These are phyloP conservation scores for Raddia guianensis DNA, from an alignment of 176 grass and related monocot genomes.

Conservation along the genomic window DNA sequence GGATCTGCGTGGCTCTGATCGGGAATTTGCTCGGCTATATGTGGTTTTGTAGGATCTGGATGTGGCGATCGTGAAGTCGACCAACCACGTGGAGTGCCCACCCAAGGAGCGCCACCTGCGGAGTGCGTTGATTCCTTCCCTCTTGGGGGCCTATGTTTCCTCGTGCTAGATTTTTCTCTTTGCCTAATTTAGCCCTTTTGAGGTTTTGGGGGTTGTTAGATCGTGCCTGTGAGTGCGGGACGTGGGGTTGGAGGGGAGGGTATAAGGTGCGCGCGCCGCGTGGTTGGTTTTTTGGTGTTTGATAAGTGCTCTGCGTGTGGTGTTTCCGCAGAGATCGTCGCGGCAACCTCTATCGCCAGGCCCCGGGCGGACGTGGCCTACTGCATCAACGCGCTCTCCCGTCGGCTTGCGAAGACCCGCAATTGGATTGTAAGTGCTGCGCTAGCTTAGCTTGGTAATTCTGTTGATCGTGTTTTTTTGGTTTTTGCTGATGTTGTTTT, in stretches of 20 bases:
- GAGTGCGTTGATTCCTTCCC: constrained; percentile 62
- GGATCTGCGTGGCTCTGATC: constrained; percentile 53
- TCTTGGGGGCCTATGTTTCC: constrained; percentile 9
- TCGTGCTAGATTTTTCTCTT: constrained; percentile 5
- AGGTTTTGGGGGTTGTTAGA: constrained; percentile 22
- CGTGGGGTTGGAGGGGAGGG: background rate
- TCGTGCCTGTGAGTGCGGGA: constrained; percentile 38
- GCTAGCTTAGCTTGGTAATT: background rate
- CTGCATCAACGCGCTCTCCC: constrained; percentile 87
- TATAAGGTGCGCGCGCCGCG: background rate
- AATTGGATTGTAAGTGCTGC: constrained; percentile 85
- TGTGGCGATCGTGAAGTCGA: constrained; percentile 99
- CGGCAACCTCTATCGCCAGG: constrained; percentile 81
- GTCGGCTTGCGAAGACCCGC: constrained; percentile 88
- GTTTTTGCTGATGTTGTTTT: constrained; percentile 20
- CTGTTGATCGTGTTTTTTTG: background rate
- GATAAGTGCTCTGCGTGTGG: constrained; percentile 15
- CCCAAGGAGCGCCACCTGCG: constrained; percentile 98
- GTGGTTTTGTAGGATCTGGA: constrained; percentile 89
- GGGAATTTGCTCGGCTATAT: background rate
- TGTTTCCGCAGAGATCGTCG: constrained; percentile 72
- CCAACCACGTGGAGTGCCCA: constrained; percentile 89
- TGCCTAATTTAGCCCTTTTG: constrained; percentile 43
- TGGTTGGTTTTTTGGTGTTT: background rate
- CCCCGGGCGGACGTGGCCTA: constrained; percentile 90